Evolutionary conservation across 2,329 filamentous ascomycete species (phyloP).

Genomic region (Diplodia corticola): DNA sequence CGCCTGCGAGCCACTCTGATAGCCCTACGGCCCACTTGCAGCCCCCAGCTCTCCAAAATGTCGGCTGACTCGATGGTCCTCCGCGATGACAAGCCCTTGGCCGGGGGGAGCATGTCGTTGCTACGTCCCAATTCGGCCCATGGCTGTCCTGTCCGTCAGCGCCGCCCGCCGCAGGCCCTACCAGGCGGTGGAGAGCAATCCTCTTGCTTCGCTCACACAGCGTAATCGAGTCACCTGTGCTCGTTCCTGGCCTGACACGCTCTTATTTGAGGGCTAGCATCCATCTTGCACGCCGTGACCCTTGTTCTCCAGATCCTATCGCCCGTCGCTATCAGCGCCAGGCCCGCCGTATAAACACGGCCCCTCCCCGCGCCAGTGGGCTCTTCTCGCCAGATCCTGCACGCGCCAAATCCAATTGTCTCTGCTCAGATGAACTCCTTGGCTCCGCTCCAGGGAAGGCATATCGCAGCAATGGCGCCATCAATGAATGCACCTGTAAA

Average conservation of each 20-base stretch:
- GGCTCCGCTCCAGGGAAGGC: background rate
- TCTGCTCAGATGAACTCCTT: background rate
- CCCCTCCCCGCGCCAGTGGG: slow-evolving; percentile 1
- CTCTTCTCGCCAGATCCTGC: background rate
- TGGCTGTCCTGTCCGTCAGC: background rate
- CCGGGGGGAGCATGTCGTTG: background rate
- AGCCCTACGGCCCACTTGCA: slow-evolving; percentile 17
- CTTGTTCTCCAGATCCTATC: background rate
- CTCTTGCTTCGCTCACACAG: background rate
- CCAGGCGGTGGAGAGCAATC: background rate
- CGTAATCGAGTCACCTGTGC: background rate
- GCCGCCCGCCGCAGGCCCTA: no score
- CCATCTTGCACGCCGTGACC: background rate
- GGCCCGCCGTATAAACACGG: slow-evolving; percentile 15
- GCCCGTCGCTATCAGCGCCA: background rate
- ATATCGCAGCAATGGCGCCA: slow-evolving; percentile 15
- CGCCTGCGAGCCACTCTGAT: background rate
- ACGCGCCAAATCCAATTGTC: background rate
- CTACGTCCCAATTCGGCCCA: background rate
- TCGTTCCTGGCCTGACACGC: slow-evolving; percentile 11
- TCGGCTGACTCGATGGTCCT: slow-evolving; percentile 14
- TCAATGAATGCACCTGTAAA: slow-evolving; percentile 14
- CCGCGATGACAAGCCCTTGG: background rate
- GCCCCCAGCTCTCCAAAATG: background rate
- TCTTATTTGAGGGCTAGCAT: background rate